Evolutionary conservation across 768 basidiomycete species (phyloP).

Genomic region (Auricularia heimuer): DNA sequence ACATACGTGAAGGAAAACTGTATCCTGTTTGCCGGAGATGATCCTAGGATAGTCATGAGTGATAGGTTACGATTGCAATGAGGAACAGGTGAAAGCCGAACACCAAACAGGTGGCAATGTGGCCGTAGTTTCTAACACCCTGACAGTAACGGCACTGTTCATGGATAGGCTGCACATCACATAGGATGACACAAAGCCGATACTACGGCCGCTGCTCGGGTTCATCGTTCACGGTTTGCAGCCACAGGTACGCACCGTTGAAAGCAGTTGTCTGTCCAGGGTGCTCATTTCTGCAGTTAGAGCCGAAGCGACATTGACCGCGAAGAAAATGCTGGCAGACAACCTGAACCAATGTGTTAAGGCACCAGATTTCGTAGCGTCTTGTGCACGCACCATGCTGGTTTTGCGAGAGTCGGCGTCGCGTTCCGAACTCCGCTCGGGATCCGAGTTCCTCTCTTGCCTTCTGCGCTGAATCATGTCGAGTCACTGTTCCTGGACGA

Average conservation of each 20-base stretch:
- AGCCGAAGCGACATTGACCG: slow-evolving; percentile 58
- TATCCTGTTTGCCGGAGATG: slow-evolving; percentile 10
- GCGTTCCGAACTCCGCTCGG: neutral
- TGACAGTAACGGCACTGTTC: no score
- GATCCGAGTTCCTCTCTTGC: neutral
- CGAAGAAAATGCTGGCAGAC: slow-evolving; percentile 56
- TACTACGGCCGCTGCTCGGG: no score
- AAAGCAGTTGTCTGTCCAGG: slow-evolving; percentile 17
- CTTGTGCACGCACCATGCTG: neutral
- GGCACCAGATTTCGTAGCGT: neutral
- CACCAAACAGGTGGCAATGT: no score
- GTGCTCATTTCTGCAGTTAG: slow-evolving; percentile 58
- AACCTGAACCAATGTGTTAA: slow-evolving; percentile 23
- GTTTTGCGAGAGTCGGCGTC: neutral
- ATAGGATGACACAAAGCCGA: no score
- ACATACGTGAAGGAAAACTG: slow-evolving; percentile 32
- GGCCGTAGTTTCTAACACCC: no score
- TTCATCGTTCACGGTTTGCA: no score
- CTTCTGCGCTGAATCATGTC: no score
- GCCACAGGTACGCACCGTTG: no score
- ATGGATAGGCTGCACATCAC: no score
- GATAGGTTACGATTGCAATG: slow-evolving; percentile 9
- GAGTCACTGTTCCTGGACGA: no score
- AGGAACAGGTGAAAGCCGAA: slow-evolving; percentile 4
- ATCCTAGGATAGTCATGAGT: slow-evolving; percentile 2